Evolutionary conservation across 495 filamentous ascomycete genomes (phyloP), one percentile per base, ranked within the genome.

Genomic region (Penicillium malachiteum): DNA sequence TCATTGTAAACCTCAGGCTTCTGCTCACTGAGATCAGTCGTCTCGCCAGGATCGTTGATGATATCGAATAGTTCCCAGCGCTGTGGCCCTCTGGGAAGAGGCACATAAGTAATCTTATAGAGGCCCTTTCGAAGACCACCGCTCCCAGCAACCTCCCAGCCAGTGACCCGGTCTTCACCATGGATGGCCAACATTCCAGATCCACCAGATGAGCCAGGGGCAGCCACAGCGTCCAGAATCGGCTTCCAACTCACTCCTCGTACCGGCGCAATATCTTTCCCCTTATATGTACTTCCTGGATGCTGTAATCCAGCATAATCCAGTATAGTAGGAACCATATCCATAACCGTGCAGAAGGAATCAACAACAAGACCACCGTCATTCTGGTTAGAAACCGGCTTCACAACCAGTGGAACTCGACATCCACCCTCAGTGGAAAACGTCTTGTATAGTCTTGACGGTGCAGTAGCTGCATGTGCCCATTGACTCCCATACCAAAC

Each of bases 401-500:
- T 70, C 33, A 77, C 66, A 30, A 80, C 55, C 47, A 75, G 48
- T 33, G 79, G 78, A 32, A 74, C 71, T 14, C 73, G 69, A n/a
- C 78, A 71, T 16, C 77, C 79, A 13, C 79, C 78, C 58, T 84
- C 72, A 7, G 78, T 77, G 8, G 74, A 75, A 58, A 67, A 80
- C 39, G 71, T 72, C 54, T 82, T 82, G 58, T 74, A 80, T 14
- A 77, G 60, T 43, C 78, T 66, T 31, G 67, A 72, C 18, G 81
- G 77, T 13, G 82, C 77, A 11, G 79, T 84, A 8, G 79, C 70
- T 18, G 80, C 82, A 49, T 77, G 71, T 8, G 78, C 79, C 79
- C 81, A 80, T n/a, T 72, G 71, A 18, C 72, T 78, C 2, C 83
- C 81, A 56, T 86, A 85, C 82, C 83, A 85, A 55, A 83, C 77